These are phyloP conservation scores for Eimeria brunetti DNA, from an alignment of 169 alveolate genomes.

Conservation along the genomic window DNA sequence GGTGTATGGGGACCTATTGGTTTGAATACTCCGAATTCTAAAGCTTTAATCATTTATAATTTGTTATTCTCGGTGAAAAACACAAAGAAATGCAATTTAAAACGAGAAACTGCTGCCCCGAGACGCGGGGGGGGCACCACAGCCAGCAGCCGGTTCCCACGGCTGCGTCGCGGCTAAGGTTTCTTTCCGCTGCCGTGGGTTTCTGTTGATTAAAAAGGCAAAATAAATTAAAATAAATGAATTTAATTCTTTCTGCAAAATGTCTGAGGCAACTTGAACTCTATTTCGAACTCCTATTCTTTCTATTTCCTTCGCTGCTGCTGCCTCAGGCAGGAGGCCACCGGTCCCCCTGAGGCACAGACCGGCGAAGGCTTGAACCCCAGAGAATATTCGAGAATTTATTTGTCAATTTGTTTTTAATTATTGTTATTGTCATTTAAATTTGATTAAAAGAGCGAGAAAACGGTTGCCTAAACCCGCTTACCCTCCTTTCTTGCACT, in stretches of 20 bases:
- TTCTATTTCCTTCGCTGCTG: no score
- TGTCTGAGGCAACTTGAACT: not conserved
- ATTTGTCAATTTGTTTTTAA: not conserved
- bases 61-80: not conserved
- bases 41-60: not conserved
- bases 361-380: not conserved
- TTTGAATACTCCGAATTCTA: not conserved
- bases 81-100: not conserved
- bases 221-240: not conserved
- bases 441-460: no score
- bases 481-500: no score
- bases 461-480: no score
- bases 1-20: not conserved
- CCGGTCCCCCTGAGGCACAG: slow-evolving; percentile 8
- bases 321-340: slow-evolving; percentile 47
- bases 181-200: not conserved
- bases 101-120: not conserved
- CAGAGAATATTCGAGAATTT: not conserved
- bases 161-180: not conserved
- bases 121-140: slow-evolving; percentile 39
- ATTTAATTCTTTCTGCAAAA: not conserved
- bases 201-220: not conserved
- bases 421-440: no score
- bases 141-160: slow-evolving; percentile 32
- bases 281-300: not conserved